These are phyloP conservation scores for Auricularia heimuer DNA, from an alignment of 768 basidiomycete species.

Conservation along the genomic window DNA sequence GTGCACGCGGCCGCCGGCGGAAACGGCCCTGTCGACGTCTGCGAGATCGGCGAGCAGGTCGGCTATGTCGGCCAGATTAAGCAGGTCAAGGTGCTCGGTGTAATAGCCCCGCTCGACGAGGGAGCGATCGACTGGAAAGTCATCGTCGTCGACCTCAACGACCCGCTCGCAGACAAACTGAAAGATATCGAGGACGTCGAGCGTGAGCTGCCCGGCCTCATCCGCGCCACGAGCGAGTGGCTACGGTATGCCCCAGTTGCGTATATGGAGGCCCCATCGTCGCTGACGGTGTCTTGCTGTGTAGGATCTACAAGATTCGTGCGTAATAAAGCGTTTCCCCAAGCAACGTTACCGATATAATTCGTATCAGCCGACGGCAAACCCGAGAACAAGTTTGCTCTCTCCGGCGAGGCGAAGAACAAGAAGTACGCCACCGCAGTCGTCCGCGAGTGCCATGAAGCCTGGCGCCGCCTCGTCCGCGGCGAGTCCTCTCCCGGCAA, in stretches of 20 bases:
- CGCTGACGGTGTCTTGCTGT: constrained; percentile 5
- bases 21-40: constrained; percentile 98
- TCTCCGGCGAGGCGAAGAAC: constrained; percentile 99
- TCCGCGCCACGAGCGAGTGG: constrained; percentile 98
- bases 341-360: background rate
- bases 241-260: constrained; percentile 51
- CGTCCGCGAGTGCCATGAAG: constrained; percentile 97
- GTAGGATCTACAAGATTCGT: constrained; percentile 86
- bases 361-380: constrained; percentile 59
- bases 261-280: background rate
- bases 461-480: constrained; percentile 87
- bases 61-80: constrained; percentile 96
- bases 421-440: constrained; percentile 99
- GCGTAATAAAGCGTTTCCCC: background rate
- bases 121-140: constrained; percentile 99
- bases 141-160: constrained; percentile 91
- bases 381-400: constrained; percentile 96
- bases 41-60: constrained; percentile 98
- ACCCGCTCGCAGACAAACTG: constrained; percentile 90
- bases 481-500: constrained; percentile 65
- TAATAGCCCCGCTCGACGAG: constrained; percentile 98
- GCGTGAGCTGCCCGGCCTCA: constrained; percentile 90
- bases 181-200: constrained; percentile 99
- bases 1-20: constrained; percentile 92
- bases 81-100: constrained; percentile 99